Base-by-base conservation (phyloP, 148 eudicot genomes). In the Agrostemma githago region DNA sequence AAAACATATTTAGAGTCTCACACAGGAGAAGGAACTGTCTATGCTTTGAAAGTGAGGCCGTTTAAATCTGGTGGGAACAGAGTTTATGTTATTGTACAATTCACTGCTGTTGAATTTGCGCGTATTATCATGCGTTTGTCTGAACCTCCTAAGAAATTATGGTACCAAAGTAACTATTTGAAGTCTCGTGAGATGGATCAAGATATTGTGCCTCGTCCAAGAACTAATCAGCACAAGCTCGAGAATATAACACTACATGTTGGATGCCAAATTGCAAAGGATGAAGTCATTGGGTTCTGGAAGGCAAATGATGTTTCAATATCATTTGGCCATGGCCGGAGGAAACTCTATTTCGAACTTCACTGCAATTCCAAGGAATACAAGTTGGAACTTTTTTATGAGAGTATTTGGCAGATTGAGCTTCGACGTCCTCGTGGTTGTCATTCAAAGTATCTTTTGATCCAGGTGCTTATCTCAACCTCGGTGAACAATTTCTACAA, bases 391-490 rank as follows among this genome's bases (percentile, higher is more conserved):
- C 84, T 88, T n/a, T 68, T 78, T 26, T 88, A 84, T 76, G 89
- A 83, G 66, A 82, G 82, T 68, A 76, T 88, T 48, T 88, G 83
- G 89, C 87, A 83, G 76, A 83, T 81, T 76, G 85, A 85, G 72
- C 84, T 81, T 20, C 74, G 82, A 74, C 68, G 78, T 64, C 87
- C 76, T 60, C 85, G 51, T 21, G 79, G 68, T 65, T 68, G 58
- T 79, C 19, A 2, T 74, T 66, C 76, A 14, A 74, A 83, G 64
- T 85, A 79, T 80, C 79, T 88, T 75, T 76, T 88, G 4, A 79
- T 88, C 77, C 89, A 88, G 92, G 92, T 88, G 74, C 70, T 21
- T 26, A 37, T 1, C 14, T 40, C 16, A 26, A 59, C 67, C 46
- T 63, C 37, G 10, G 68, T 59, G 5, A 51, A 11, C 4, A 65